phyloP scores from a whole-genome alignment of 164 flowering plant species.

The Cinnamomum micranthum region DNA sequence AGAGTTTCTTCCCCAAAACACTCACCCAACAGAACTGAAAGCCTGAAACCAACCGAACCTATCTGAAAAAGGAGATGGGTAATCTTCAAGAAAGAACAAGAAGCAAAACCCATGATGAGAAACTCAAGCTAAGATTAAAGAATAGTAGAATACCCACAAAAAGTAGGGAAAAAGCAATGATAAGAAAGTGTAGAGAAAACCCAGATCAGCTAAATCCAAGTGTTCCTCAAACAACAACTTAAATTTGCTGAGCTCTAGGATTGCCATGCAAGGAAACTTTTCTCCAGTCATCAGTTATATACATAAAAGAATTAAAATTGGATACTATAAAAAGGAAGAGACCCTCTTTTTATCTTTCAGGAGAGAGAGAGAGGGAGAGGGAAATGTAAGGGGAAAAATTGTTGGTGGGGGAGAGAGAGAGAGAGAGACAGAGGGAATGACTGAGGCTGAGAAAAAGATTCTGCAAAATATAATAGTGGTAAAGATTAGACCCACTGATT shows the following conservation, averaged over 20 bases:
- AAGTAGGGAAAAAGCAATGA: slow-evolving; percentile 4
- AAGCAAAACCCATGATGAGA: neutral
- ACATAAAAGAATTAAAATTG: neutral
- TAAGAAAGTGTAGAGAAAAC: slow-evolving; percentile 2
- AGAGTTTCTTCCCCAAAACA: neutral
- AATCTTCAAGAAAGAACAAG: slow-evolving; percentile 2
- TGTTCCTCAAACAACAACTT: neutral
- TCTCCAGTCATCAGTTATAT: slow-evolving; percentile 4
- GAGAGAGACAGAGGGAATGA: neutral
- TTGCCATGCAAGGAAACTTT: slow-evolving; percentile 7
- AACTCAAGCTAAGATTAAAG: neutral
- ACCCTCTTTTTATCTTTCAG: neutral
- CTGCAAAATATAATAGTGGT: neutral
- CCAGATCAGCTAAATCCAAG: slow-evolving; percentile 1
- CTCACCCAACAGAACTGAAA: neutral
- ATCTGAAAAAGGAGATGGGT: slow-evolving; percentile 8
- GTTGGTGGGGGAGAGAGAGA: neutral
- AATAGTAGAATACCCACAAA: slow-evolving; percentile 5
- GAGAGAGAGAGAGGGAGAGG: neutral
- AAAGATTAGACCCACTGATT: neutral
- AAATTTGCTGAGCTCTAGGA: neutral
- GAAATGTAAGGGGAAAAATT: neutral
- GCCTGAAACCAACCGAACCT: neutral
- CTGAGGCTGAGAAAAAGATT: neutral
- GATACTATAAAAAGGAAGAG: neutral